Conservation (phyloP, 2,329 filamentous ascomycete species). For the Huntiella decipiens region DNA sequence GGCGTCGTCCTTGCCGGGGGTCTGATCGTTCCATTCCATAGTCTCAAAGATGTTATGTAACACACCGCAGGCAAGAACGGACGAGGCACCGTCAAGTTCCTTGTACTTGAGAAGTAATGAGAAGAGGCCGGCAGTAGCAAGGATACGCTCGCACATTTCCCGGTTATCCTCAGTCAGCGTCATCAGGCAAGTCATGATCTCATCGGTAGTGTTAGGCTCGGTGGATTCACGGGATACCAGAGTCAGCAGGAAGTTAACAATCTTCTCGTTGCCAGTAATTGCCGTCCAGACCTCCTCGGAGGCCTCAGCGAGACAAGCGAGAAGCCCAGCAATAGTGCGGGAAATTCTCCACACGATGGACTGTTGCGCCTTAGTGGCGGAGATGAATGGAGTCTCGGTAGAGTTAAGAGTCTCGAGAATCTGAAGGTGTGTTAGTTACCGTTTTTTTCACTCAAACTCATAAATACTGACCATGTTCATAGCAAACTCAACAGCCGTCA, state of each 20-base stretch:
- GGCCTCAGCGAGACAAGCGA: conserved; percentile 36
- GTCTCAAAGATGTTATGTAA: conserved; percentile 42
- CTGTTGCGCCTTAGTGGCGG: conserved; percentile 34
- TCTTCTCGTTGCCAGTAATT: conserved; percentile 28
- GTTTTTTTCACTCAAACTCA: background rate
- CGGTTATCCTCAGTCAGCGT: conserved; percentile 41
- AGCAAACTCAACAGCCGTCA: conserved; percentile 41
- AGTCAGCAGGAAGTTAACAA: conserved; percentile 35
- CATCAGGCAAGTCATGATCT: conserved; percentile 29
- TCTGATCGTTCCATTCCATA: conserved; percentile 33
- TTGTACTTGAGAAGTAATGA: conserved; percentile 30
- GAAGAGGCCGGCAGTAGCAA: conserved; percentile 30
- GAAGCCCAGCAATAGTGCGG: conserved; percentile 32
- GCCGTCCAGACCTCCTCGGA: conserved; percentile 40
- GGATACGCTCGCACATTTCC: conserved; percentile 31
- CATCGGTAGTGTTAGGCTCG: conserved; percentile 24
- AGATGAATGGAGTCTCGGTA: conserved; percentile 24
- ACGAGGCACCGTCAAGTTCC: conserved; percentile 27
- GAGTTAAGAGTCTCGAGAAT: conserved; percentile 25
- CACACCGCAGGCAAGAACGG: conserved; percentile 38
- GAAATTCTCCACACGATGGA: conserved; percentile 33
- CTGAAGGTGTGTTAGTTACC: conserved; percentile 16
- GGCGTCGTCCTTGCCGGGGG: conserved; percentile 26
- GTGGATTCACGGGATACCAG: conserved; percentile 25
- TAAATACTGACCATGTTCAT: conserved; percentile 27